Base-by-base conservation (phyloP, 2,329 filamentous ascomycete genomes). In the Cryphonectria radicalis region DNA sequence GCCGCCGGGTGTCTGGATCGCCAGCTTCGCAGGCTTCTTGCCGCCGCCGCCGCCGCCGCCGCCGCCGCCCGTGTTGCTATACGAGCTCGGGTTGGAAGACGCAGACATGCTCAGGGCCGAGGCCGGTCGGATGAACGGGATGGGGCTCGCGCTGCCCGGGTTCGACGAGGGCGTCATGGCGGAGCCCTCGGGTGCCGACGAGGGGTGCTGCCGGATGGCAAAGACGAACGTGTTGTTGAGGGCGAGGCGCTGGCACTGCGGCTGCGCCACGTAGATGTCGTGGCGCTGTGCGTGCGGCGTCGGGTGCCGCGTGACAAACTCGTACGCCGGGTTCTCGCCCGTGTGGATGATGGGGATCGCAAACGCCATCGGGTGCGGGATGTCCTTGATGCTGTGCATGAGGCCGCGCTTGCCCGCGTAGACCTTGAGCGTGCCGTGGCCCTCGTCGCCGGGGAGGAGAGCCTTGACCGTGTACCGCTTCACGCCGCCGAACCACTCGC, bases 191-290 rank as follows among this genome's bases (percentile, higher is more conserved):
- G 78, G 74, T 0, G 80, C 73, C 0, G 93, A 92, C 79, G 84
- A 86, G 0, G 95, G 93, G 79, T 99, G 95, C 78, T 99, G 96
- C 63, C 96, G 93, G 73, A 99, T 92, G 68, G 93, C 93, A 80
- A 99, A 99, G 40, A 99, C 95, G 78, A 98, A 99, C 0, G 96
- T 99, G 79, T 99, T 98, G 84, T 98, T 98, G 70, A 97, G 86
- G 1, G 94, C 95, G 40, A 99, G 85, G 37, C 91, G 90, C 74
- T 92, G 88, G 80, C 96, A 99, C 81, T 99, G 97, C 1, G 97
- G 96, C 79, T 98, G 96, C 62, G 95, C 93, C 74, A 99, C 93
- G 80, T 99, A 99, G 71, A 99, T 91, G 79, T 99, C 96, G 80
- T 99, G 95, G 59, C 95, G 90, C 78, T 97, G 94, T n/a, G 96